Base-by-base conservation (phyloP, 108 stramenopile species). In the Aurantiochytrium sp. region DNA sequence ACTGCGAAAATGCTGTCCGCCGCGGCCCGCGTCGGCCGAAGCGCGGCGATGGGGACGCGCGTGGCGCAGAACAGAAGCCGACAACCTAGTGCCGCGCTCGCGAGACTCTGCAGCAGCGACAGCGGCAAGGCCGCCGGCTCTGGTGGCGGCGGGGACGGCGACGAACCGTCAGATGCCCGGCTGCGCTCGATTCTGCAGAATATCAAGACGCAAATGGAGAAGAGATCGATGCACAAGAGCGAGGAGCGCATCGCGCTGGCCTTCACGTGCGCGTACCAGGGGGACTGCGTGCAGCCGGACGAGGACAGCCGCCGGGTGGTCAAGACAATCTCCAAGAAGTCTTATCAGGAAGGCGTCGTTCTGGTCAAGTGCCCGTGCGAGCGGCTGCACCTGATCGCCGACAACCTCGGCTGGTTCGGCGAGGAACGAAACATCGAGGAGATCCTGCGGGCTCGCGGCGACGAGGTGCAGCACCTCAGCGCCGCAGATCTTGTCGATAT, bases 361-460 rank as follows among this genome's bases (percentile, higher is more conserved):
- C 30, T 81, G 36, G 73, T 81, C 42, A 41, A 81, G 42, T 81
- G 73, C 30, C 42, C 73, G 21, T 81, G 73, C 45, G 45, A 41
- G 27, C 21, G 32, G 12, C 45, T 81, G 36, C 73, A 81, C 39
- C 30, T 81, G 36, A 81, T 81, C 30, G 73, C 73, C 17, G 73
- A 81, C 39, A 81, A 81, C 24, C 73, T 81, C 21, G 73, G 73
- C 24, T 81, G 73, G 73, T 81, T 81, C 24, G 45, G 73, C 2
- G 73, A 81, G 19, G 73, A 81, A 2, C 73, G 73, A 27, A 81
- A 81, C 45, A 81, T 81, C 24, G 73, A 81, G 73, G 73, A 81
- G 17, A 81, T 81, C 24, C 39, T 81, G 36, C 36, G 24, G n/a
- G n/a, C 39, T 30, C 39, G 45, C n/a, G 73, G 73, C 39, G 73